Evolutionary conservation across 2,329 filamentous ascomycete genomes (phyloP).

Genomic region (Tolypocladium endophyticum): DNA sequence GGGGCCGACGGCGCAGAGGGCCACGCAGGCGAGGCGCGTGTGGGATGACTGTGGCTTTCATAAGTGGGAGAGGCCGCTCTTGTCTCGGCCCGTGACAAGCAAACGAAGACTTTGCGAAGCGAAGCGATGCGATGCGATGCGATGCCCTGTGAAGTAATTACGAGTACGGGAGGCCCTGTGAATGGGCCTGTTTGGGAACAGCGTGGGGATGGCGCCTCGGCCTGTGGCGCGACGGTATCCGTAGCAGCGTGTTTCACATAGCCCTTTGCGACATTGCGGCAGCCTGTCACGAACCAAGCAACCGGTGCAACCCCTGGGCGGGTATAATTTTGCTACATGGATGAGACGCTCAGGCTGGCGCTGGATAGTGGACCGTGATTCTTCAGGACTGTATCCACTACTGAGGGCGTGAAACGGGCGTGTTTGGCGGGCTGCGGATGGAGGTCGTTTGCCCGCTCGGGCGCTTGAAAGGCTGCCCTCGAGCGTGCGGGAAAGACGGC

Average conservation of each 20-base stretch:
- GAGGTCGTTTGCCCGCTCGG: neutral
- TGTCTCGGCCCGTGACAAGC: neutral
- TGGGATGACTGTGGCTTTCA: neutral
- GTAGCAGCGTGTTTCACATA: constrained; percentile 5
- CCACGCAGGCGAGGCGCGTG: neutral
- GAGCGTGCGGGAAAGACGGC: neutral
- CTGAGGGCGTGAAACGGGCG: neutral
- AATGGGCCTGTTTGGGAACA: neutral
- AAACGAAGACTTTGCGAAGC: no score
- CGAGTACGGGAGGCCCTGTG: no score
- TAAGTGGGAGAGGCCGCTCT: neutral
- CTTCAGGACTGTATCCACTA: neutral
- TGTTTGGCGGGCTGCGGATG: neutral
- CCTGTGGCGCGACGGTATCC: constrained; percentile 2
- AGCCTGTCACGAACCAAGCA: neutral
- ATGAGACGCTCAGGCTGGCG: neutral
- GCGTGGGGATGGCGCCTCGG: neutral
- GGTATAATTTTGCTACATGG: neutral
- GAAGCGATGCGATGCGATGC: neutral
- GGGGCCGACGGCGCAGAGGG: neutral
- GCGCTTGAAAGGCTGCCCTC: neutral
- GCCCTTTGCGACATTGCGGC: neutral
- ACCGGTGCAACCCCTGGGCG: neutral
- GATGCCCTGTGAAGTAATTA: neutral
- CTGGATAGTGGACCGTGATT: neutral